Evolutionary conservation across 805 yeast species (phyloP), one percentile per base, ranked within the genome.

Genomic region (Grigorovia jiainica): DNA sequence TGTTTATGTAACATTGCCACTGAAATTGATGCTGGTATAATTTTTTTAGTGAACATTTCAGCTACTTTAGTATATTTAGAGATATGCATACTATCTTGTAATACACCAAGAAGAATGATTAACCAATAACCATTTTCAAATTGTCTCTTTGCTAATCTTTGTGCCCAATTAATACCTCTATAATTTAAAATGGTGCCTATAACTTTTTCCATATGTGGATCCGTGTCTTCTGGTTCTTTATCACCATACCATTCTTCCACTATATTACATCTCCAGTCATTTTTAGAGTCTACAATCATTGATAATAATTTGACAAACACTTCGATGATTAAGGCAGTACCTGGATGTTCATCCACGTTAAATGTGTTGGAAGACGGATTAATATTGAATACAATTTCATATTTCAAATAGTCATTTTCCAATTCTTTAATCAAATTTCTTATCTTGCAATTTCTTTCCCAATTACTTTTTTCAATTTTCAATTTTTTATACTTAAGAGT

Each of bases 71-170:
- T 48, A 39, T 57, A 55, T 34, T 49, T 48, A 4, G 53, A 45
- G 13, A 59, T 38, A 41, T 56, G 60, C 43, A 47, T 49, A 38
- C 54, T 52, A 39, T 57, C 61, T 41, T 57, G 55, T 7, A 87
- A 66, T 2, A 87, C 67, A 15, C 95, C 95, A 38, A 87, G 59
- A 33, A 89, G 59, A 32, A 82, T 72, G 32, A 81, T 71, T 51
- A 85, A 80, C 95, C 96, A 89, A 41, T 78, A 78, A 3, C 96
- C 96, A 53, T 85, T 86, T 50, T 72, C 75, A 60, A 84, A 92
- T 45, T 74, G 72, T 41, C 95, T 74, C 40, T 73, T 77, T 16
- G 79, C 71, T 21, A 89, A 68, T 30, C 92, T 68, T 17, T 82
- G 92, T 46, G 78, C 75, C 96, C 97, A 90, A 8, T 78, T 60